Percentiles rank a stretch among this genome's conserved stretches.
These are phyloP conservation scores for Alternaria longipes DNA, from an alignment of 2,329 filamentous ascomycete genomes.

Conservation along the genomic window DNA sequence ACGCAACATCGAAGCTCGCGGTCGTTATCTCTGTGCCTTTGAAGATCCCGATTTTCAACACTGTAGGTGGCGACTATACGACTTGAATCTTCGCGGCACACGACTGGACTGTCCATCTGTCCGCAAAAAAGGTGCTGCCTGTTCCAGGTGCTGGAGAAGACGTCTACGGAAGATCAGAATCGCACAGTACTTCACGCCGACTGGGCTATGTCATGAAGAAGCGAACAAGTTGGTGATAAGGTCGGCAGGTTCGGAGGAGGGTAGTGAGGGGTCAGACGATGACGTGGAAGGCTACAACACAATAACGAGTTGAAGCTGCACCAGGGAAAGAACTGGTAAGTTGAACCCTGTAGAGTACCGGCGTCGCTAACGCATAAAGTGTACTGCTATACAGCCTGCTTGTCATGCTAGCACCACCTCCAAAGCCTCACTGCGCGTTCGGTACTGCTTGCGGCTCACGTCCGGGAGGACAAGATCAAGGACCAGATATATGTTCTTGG, in stretches of 20 bases:
- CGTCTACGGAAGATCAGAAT: conserved; percentile 35
- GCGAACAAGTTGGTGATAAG: conserved; percentile 30
- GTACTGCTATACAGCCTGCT: conserved; percentile 4
- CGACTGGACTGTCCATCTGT: conserved; percentile 32
- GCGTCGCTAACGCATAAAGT: conserved; percentile 5
- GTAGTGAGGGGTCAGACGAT: conserved; percentile 30
- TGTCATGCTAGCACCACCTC: conserved; percentile 32
- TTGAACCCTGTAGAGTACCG: conserved; percentile 11
- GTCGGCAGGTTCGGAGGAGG: conserved; percentile 26
- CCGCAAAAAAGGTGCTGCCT: conserved; percentile 33
- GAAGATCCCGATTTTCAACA: conserved; percentile 40
- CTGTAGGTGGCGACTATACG: conserved; percentile 35
- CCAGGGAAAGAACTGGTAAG: neutral
- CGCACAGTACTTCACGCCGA: conserved; percentile 39
- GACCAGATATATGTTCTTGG: conserved; percentile 33
- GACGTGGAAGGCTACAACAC: conserved; percentile 38
- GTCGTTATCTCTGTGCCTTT: conserved; percentile 31
- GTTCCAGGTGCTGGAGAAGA: conserved; percentile 35
- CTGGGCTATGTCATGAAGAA: conserved; percentile 42
- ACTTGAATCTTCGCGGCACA: conserved; percentile 38
- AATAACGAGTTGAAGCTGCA: conserved; percentile 18
- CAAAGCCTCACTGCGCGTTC: conserved; percentile 32
- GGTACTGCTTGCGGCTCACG: conserved; percentile 30
- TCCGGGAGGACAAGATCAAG: conserved; percentile 30
- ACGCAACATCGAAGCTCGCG: conserved; percentile 35